Percentiles rank a stretch among this genome's conserved stretches.
These are phyloP conservation scores for Sodiomyces alkalinus DNA, from an alignment of 2,329 filamentous ascomycete species.

Conservation along the genomic window DNA sequence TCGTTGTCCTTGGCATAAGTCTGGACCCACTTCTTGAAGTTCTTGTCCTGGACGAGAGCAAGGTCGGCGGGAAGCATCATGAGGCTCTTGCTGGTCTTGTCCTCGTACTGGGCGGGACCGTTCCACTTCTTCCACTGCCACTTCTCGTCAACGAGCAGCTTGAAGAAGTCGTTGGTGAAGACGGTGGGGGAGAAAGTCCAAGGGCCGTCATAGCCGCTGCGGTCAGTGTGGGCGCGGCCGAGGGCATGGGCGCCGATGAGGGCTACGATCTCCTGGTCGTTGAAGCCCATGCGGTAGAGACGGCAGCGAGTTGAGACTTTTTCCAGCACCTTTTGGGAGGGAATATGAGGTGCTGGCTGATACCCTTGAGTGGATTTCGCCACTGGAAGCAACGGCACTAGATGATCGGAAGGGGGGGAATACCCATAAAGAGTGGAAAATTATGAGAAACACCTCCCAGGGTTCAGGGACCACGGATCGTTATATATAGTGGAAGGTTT, in stretches of 20 bases:
- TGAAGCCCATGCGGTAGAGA: conserved; percentile 95
- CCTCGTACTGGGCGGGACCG: conserved; percentile 75
- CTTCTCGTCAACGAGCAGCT: conserved; percentile 76
- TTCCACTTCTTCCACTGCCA: conserved; percentile 88
- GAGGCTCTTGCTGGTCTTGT: conserved; percentile 70
- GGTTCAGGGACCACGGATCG: too few relatives aligned
- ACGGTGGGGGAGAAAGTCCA: conserved; percentile 89
- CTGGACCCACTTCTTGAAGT: conserved; percentile 65
- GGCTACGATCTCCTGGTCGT: conserved; percentile 92
- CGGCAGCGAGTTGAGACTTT: too few relatives aligned
- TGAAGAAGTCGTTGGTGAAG: conserved; percentile 90
- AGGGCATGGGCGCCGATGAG: conserved; percentile 74
- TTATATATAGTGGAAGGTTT: too few relatives aligned
- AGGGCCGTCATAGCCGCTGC: conserved; percentile 75
- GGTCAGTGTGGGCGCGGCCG: conserved; percentile 78
- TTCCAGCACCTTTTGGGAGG: too few relatives aligned
- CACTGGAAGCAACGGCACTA: too few relatives aligned
- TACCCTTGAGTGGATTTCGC: too few relatives aligned
- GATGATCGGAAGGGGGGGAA: too few relatives aligned
- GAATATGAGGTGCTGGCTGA: too few relatives aligned
- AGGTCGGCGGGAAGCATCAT: conserved; percentile 98
- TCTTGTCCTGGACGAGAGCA: conserved; percentile 75
- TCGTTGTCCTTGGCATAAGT: conserved; percentile 86
- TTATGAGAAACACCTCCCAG: too few relatives aligned
- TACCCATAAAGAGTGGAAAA: too few relatives aligned